A percentile compares a stretch with the other conserved stretches of the same genome.
phyloP scores from a whole-genome alignment of 495 filamentous ascomycete species.

The Podospora anserina region DNA sequence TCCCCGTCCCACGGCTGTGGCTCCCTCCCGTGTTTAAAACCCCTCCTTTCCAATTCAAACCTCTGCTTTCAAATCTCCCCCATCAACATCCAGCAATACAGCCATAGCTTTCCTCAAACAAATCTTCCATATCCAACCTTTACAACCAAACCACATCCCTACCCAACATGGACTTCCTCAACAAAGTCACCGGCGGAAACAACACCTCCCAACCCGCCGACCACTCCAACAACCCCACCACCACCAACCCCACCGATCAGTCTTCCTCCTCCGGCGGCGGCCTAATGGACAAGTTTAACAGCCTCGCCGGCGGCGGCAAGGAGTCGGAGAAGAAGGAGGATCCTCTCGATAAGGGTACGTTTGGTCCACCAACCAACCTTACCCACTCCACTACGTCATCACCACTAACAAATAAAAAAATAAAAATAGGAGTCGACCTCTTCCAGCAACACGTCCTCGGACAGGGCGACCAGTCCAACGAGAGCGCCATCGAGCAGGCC shows the following conservation, averaged over 20 bases:
- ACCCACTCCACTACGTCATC: neutral
- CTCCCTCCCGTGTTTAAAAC: no score
- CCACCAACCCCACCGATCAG: neutral
- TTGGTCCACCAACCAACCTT: neutral
- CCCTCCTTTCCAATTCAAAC: no score
- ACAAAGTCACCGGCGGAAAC: conserved; percentile 16
- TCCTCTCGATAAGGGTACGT: conserved; percentile 56
- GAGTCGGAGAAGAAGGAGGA: conserved; percentile 68
- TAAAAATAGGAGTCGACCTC: conserved; percentile 55
- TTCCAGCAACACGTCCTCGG: conserved; percentile 62
- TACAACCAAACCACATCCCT: neutral
- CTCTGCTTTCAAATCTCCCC: no score
- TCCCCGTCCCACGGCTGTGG: no score
- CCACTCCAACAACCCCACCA: conserved; percentile 9
- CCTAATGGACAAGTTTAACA: conserved; percentile 57
- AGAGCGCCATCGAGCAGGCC: conserved; percentile 65
- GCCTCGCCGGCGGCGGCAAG: conserved; percentile 57
- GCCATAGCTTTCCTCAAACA: no score
- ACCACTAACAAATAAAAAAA: neutral
- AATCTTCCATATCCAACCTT: neutral
- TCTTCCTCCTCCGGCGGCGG: conserved; percentile 14
- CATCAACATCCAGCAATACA: no score
- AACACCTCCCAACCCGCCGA: conserved; percentile 11
- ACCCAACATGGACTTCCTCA: conserved; percentile 20
- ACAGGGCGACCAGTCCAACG: conserved; percentile 62